These are phyloP conservation scores for Podila epigama DNA, from an alignment of 192 early-diverging fungal genomes.

Conservation along the genomic window DNA sequence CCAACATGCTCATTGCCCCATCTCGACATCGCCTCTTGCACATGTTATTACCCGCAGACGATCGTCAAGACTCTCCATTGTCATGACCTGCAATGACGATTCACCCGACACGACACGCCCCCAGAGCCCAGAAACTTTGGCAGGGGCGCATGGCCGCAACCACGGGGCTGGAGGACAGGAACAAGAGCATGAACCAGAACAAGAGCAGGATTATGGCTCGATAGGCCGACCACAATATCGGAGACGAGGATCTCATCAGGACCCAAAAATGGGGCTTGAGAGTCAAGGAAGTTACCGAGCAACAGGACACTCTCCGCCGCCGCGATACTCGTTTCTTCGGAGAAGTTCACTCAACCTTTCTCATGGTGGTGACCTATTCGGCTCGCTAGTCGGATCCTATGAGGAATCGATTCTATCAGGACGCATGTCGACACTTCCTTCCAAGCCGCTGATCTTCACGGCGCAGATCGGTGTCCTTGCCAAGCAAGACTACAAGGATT, in stretches of 20 bases:
- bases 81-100: slow-evolving; percentile 39
- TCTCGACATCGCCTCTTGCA: slow-evolving; percentile 39
- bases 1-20: slow-evolving; percentile 12
- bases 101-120: slow-evolving; percentile 23
- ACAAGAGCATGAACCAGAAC: neutral
- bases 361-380: slow-evolving; percentile 31
- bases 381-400: slow-evolving; percentile 59
- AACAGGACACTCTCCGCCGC: slow-evolving; percentile 19
- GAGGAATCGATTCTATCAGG: slow-evolving; percentile 80
- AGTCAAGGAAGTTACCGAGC: neutral
- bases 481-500: slow-evolving; percentile 65
- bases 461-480: slow-evolving; percentile 77
- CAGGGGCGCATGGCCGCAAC: neutral
- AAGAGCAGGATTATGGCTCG: neutral
- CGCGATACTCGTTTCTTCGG: slow-evolving; percentile 7
- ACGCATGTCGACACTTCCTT: slow-evolving; percentile 79
- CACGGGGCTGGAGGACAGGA: neutral
- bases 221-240: neutral
- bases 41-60: slow-evolving; percentile 40
- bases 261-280: slow-evolving; percentile 1
- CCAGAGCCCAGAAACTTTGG: slow-evolving; percentile 6
- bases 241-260: slow-evolving; percentile 20
- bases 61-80: slow-evolving; percentile 41
- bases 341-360: slow-evolving; percentile 17
- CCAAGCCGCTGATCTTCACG: slow-evolving; percentile 73